These are phyloP conservation scores for Boletales sp. DNA, from an alignment of 768 basidiomycete genomes.

Conservation along the genomic window DNA sequence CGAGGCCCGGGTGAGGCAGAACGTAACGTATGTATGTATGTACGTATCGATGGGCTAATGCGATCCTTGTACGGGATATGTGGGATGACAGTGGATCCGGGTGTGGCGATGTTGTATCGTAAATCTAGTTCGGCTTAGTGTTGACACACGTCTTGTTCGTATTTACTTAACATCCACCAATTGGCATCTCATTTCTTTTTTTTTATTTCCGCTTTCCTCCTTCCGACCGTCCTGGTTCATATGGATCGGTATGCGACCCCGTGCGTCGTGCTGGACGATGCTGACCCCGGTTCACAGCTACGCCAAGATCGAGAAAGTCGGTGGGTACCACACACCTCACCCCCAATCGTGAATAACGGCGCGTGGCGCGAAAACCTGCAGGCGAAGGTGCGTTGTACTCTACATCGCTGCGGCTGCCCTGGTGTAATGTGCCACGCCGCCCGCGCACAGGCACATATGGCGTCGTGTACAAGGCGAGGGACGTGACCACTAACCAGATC, in stretches of 20 bases:
- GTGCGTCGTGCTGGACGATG: conserved; percentile 4
- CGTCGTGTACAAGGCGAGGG: conserved; percentile 96
- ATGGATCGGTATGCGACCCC: conserved; percentile 34
- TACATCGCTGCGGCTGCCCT: not conserved
- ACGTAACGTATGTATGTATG: not conserved
- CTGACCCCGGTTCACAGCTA: conserved; percentile 56
- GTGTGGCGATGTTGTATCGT: not conserved
- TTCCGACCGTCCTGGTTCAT: conserved; percentile 9
- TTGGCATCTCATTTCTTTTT: not conserved
- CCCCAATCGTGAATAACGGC: conserved; percentile 10
- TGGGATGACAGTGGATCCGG: no score
- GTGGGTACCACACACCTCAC: conserved; percentile 50
- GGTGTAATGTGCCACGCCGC: conserved; percentile 2
- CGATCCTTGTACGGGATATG: not conserved
- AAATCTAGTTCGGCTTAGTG: conserved; percentile 15
- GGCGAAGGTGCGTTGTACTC: conserved; percentile 38
- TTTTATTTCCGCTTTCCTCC: not conserved
- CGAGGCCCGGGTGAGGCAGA: conserved; percentile 52
- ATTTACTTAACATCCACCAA: conserved; percentile 19
- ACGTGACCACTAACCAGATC: conserved; percentile 70
- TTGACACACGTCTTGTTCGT: conserved; percentile 5
- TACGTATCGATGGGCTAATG: conserved; percentile 14
- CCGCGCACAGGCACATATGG: conserved; percentile 82
- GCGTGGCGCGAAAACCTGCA: conserved; percentile 23
- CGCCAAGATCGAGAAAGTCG: conserved; percentile 97